Evolutionary conservation across 495 filamentous ascomycete genomes (phyloP).

Genomic region (Cercophora sp.): DNA sequence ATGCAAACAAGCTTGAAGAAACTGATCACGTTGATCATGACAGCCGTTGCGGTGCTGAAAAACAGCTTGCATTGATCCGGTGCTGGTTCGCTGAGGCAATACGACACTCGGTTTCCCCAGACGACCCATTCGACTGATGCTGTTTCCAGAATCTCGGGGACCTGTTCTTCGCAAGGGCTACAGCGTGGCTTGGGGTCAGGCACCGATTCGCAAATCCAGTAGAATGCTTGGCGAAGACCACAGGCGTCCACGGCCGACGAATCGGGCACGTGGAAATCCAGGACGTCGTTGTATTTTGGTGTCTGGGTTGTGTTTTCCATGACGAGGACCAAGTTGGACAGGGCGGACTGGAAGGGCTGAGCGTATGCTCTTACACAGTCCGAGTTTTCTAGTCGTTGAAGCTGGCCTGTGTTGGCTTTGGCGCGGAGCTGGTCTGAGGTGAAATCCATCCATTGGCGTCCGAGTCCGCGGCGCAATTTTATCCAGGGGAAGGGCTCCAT

Average conservation of each 20-base stretch:
- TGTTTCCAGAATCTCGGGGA: background rate
- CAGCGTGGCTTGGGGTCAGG: background rate
- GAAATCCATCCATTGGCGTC: background rate
- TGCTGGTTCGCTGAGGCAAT: slow-evolving; percentile 38
- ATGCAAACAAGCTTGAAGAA: slow-evolving; percentile 30
- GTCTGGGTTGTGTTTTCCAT: background rate
- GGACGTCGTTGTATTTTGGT: background rate
- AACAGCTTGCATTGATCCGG: slow-evolving; percentile 39
- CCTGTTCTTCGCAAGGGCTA: background rate
- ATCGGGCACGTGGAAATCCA: too few relatives aligned
- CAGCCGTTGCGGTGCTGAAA: slow-evolving; percentile 38
- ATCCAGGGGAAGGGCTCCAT: too few relatives aligned
- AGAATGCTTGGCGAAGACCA: too few relatives aligned
- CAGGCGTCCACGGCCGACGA: too few relatives aligned
- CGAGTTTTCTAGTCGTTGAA: slow-evolving; percentile 22
- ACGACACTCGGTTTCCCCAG: slow-evolving; percentile 19
- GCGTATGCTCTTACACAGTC: slow-evolving; percentile 35
- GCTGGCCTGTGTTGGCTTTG: background rate
- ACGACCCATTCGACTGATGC: slow-evolving; percentile 7
- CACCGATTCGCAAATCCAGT: too few relatives aligned
- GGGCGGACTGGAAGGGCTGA: slow-evolving; percentile 20
- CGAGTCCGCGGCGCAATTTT: too few relatives aligned
- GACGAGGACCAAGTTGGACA: slow-evolving; percentile 21
- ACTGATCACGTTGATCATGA: slow-evolving; percentile 36
- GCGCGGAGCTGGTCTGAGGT: background rate